Conservation (phyloP, 345 rosid genomes). For the Clarkia xantiana region DNA sequence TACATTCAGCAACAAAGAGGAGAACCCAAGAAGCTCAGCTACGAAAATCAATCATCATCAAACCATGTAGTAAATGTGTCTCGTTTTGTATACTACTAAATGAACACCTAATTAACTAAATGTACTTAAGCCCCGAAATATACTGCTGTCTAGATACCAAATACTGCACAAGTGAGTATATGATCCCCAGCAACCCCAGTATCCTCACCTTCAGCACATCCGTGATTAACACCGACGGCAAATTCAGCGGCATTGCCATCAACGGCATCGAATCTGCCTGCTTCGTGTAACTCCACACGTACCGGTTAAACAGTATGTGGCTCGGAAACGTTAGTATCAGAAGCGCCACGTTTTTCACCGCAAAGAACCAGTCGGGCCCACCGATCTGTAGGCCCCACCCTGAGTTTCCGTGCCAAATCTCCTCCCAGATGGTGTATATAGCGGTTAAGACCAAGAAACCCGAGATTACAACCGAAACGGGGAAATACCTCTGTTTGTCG, state of each 20-base stretch:
- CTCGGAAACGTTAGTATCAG: constrained; percentile 79
- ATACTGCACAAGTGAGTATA: constrained; percentile 68
- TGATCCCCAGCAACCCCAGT: constrained; percentile 67
- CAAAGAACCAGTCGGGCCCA: constrained; percentile 93
- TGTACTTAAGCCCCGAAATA: constrained; percentile 79
- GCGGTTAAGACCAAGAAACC: constrained; percentile 60
- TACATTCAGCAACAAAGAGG: no score
- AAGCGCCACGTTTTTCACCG: constrained; percentile 74
- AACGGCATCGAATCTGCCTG: constrained; percentile 51
- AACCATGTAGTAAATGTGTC: no score
- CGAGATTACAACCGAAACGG: constrained; percentile 62
- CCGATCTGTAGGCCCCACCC: constrained; percentile 93
- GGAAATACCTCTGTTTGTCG: constrained; percentile 97
- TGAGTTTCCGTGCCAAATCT: constrained; percentile 71
- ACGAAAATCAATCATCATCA: no score
- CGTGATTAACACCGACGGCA: constrained; percentile 69
- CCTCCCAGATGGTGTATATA: constrained; percentile 65
- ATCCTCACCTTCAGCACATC: constrained; percentile 77
- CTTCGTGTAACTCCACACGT: constrained; percentile 75
- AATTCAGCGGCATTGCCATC: constrained; percentile 75
- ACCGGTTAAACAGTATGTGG: constrained; percentile 80
- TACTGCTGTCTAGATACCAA: constrained; percentile 90
- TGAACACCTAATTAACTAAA: constrained; percentile 44
- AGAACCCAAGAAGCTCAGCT: no score
- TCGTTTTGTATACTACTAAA: neutral